Base-by-base conservation (phyloP, 106 monocot species). In the Narthecium ossifragum region DNA sequence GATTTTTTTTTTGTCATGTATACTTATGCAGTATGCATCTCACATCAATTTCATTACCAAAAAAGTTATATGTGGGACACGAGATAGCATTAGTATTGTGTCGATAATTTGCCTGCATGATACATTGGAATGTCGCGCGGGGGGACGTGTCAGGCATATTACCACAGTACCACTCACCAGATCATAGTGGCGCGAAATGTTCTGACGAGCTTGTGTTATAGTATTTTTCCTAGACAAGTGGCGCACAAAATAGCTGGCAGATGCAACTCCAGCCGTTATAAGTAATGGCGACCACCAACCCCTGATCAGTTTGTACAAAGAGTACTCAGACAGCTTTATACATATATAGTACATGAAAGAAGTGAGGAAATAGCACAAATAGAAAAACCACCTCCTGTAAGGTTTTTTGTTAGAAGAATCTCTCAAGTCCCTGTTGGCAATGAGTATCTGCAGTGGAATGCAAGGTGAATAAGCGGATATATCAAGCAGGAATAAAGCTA, bases 151-250 rank as follows among this genome's bases (percentile, higher is more conserved):
- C n/a, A n/a, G n/a, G n/a, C n/a, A n/a, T n/a, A n/a, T n/a, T n/a
- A 13, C 0, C n/a, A n/a, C n/a, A n/a, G n/a, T n/a, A n/a, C n/a
- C 0, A 67, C 68, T 64, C 14, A 98, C 96, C 90, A 98, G 76
- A 74, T 98, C 96, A 70, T 98, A 98, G 65, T 98, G 96, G 26
- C 62, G 90, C 57, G 90, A 98, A 2, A 98, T 98, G 40, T 98
- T 98, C 23, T 48, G 86, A 2, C 90, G 86, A 33, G 96, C 82
- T 69, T 98, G 96, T 25, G 84, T 79, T n/a, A 81, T 51, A 46
- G 72, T 81, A 54, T 98, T 98, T 48, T 75, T 68, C 60, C 86
- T 80, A 12, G 73, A 76, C 45, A 90, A 61, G 69, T 98, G 96
- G 13, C 70, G 80, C 21, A 84, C 68, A 63, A 91, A 91, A 46